These are phyloP conservation scores for Saksenaea vasiformis DNA, from an alignment of 371 early-diverging fungal genomes.

Conservation along the genomic window DNA sequence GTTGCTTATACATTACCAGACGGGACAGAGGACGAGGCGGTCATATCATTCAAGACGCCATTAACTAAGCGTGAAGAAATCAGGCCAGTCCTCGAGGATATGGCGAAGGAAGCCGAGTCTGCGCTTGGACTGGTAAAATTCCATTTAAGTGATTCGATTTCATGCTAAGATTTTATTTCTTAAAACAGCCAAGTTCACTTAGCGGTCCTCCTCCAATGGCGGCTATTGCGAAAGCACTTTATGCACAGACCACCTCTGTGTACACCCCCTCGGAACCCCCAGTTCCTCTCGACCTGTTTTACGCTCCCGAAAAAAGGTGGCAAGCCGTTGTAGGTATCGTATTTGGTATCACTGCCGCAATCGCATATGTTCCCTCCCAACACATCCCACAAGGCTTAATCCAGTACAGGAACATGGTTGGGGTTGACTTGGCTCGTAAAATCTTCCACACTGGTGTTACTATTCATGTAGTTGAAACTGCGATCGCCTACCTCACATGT, in stretches of 20 bases:
- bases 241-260: constrained; percentile 34
- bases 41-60: constrained; percentile 36
- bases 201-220: constrained; percentile 43
- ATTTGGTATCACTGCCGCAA: neutral
- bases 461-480: constrained; percentile 26
- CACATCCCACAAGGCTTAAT: neutral
- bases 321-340: neutral
- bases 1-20: constrained; percentile 27
- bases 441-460: neutral
- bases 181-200: constrained; percentile 39
- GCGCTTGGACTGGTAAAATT: constrained; percentile 42
- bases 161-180: neutral
- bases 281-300: constrained; percentile 35
- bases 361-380: neutral
- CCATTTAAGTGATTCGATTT: neutral
- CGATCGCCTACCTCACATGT: constrained; percentile 28
- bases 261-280: constrained; percentile 33
- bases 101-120: constrained; percentile 51
- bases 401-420: neutral
- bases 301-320: constrained; percentile 9
- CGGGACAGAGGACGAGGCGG: constrained; percentile 20
- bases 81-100: constrained; percentile 44
- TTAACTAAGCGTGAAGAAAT: constrained; percentile 44
- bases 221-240: constrained; percentile 46
- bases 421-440: neutral